Evolutionary conservation across 768 basidiomycete species (phyloP), one percentile per base, ranked within the genome.

Genomic region (Sistotremastrum niveocremeum): DNA sequence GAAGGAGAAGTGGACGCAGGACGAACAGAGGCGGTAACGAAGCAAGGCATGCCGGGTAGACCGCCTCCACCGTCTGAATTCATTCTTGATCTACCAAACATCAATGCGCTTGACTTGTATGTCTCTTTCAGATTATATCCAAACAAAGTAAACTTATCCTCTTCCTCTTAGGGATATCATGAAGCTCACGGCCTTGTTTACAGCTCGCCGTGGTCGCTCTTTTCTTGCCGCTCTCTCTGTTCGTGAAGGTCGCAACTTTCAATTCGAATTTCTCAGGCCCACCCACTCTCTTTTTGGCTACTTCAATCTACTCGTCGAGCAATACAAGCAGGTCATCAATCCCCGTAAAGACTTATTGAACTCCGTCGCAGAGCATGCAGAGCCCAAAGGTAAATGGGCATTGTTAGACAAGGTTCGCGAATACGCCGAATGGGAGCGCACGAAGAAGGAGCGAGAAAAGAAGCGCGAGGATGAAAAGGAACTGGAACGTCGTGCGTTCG

Each of bases 271-370:
- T 61, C 72, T 99, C 42, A 77, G 90, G 38, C 95, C 94, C 7
- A 89, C 81, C 2, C 94, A 98, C 60, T 95, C 94, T 5, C 79
- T 99, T 34, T 98, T 93, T 57, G 83, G 85, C 37, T 93, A 87
- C 65, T 99, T 98, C 70, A 97, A 98, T 63, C 81, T 86, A 55
- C 77, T 98, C 64, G 90, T 97, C 53, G 91, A 97, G 57, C 90
- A 94, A 61, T 98, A 99, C 65, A 77, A 79, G 50, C 91, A 84
- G 66, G 76, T 97, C 52, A 69, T 98, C 55, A 73, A 88, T 48
- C 90, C 95, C 45, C 76, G 75, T 52, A 77, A 77, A 59, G 86
- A 87, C 54, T 70, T 66, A 49, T 65, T 94, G 59, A 79, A 76
- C 54, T 70, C 74, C 53, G 61, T 98, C 48, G 76, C 79, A 53